These are phyloP conservation scores for Porpolomopsis calyptriformis DNA, from an alignment of 768 basidiomycete genomes.

Conservation along the genomic window DNA sequence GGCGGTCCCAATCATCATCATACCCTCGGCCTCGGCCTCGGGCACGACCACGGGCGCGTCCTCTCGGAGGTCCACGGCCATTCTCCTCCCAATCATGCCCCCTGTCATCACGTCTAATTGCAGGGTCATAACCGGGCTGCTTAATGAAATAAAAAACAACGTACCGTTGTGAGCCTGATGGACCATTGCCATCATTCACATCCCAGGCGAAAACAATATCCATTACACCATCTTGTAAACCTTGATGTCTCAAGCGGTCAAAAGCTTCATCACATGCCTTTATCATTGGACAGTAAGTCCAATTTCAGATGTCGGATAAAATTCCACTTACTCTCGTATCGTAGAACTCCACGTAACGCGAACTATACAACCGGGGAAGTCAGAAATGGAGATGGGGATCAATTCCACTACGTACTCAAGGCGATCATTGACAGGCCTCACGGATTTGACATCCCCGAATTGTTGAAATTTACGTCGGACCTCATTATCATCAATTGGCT, in stretches of 20 bases:
- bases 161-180: constrained; percentile 34
- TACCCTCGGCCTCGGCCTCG: constrained; percentile 31
- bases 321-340: constrained; percentile 61
- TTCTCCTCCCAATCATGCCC: constrained; percentile 41
- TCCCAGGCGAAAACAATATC: constrained; percentile 87
- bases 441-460: constrained; percentile 82
- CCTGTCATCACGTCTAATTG: constrained; percentile 19
- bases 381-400: background rate
- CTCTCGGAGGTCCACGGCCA: constrained; percentile 33
- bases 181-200: constrained; percentile 40
- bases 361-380: constrained; percentile 34
- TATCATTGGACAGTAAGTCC: constrained; percentile 6
- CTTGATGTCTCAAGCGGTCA: constrained; percentile 70
- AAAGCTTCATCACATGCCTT: constrained; percentile 72
- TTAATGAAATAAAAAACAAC: constrained; percentile 6
- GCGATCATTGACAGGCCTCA: constrained; percentile 56
- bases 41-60: constrained; percentile 31
- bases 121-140: constrained; percentile 5
- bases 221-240: constrained; percentile 77
- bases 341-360: constrained; percentile 88
- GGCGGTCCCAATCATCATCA: constrained; percentile 37
- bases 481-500: constrained; percentile 73
- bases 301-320: background rate
- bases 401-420: constrained; percentile 36
- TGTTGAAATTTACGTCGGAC: constrained; percentile 78